Evolutionary conservation across 2,329 filamentous ascomycete species (phyloP).

Genomic region (Curvularia verruculosa): DNA sequence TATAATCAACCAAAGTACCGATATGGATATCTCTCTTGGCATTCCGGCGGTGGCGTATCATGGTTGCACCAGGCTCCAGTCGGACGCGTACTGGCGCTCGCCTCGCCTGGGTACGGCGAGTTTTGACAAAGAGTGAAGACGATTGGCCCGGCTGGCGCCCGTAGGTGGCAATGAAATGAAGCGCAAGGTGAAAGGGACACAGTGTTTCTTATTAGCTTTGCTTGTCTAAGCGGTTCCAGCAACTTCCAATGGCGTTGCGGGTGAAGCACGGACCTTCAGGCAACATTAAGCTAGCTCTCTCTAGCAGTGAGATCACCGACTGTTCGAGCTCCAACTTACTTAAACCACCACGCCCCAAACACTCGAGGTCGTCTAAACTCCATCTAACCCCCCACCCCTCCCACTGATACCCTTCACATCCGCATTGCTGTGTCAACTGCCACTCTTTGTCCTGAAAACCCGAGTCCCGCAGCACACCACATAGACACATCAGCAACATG

Average conservation of each 20-base stretch:
- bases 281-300: conserved; percentile 33
- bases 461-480: conserved; percentile 25
- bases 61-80: conserved; percentile 35
- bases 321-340: conserved; percentile 39
- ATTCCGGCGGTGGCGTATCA: conserved; percentile 21
- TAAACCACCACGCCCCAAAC: conserved; percentile 43
- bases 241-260: conserved; percentile 41
- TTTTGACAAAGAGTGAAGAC: conserved; percentile 16
- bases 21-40: conserved; percentile 17
- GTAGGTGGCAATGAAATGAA: background rate
- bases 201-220: conserved; percentile 22
- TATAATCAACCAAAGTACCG: conserved; percentile 1
- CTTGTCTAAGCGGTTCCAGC: conserved; percentile 30
- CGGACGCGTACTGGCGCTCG: conserved; percentile 28
- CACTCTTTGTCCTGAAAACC: conserved; percentile 12
- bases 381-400: conserved; percentile 34
- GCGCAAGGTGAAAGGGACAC: conserved; percentile 23
- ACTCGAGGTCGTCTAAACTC: conserved; percentile 27
- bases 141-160: conserved; percentile 18
- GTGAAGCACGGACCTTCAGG: conserved; percentile 30
- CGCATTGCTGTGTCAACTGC: conserved; percentile 24
- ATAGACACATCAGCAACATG: conserved; percentile 47
- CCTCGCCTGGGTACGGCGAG: conserved; percentile 18
- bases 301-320: conserved; percentile 37
- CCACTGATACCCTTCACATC: conserved; percentile 24